Percentiles rank a stretch among this genome's conserved stretches.
Evolutionary conservation across 768 basidiomycete species (phyloP).

Genomic region (Cystobasidium onofrii): DNA sequence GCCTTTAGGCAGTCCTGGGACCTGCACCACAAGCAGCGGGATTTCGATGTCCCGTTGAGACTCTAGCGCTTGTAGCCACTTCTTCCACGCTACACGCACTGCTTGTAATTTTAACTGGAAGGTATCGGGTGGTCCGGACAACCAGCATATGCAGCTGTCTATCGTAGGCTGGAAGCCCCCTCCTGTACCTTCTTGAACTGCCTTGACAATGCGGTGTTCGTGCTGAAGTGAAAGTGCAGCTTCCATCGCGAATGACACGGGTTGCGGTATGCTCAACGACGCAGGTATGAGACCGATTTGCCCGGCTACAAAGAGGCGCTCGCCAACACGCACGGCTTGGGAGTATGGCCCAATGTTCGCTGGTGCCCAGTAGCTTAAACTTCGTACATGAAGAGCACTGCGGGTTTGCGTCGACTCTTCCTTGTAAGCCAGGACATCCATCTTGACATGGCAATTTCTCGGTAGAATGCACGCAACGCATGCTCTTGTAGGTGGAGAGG

Average conservation of each 20-base stretch:
- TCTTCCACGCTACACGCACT: constrained; percentile 42
- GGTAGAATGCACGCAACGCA: constrained; percentile 76
- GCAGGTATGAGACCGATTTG: constrained; percentile 86
- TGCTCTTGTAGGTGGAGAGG: constrained; percentile 87
- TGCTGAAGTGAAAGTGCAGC: constrained; percentile 73
- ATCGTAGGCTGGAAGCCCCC: constrained; percentile 58
- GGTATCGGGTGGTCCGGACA: constrained; percentile 43
- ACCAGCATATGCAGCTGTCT: constrained; percentile 67
- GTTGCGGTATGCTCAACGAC: constrained; percentile 59
- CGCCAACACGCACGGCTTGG: constrained; percentile 57
- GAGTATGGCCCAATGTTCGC: constrained; percentile 99
- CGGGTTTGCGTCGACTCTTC: constrained; percentile 48
- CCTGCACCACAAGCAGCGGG: constrained; percentile 43
- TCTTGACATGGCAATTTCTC: constrained; percentile 52
- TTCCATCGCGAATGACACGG: constrained; percentile 54
- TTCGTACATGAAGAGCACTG: constrained; percentile 82
- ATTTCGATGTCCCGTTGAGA: neutral
- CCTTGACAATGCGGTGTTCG: constrained; percentile 58
- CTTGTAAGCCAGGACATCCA: constrained; percentile 75
- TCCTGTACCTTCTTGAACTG: constrained; percentile 54
- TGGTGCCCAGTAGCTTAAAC: constrained; percentile 96
- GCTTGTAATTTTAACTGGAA: constrained; percentile 2
- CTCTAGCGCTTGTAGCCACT: neutral
- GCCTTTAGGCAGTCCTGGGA: constrained; percentile 45
- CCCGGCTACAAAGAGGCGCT: constrained; percentile 75